Evolutionary conservation across 306 rosid genomes (phyloP), one percentile per base, ranked within the genome.

Genomic region (Trichosanthes truncata): DNA sequence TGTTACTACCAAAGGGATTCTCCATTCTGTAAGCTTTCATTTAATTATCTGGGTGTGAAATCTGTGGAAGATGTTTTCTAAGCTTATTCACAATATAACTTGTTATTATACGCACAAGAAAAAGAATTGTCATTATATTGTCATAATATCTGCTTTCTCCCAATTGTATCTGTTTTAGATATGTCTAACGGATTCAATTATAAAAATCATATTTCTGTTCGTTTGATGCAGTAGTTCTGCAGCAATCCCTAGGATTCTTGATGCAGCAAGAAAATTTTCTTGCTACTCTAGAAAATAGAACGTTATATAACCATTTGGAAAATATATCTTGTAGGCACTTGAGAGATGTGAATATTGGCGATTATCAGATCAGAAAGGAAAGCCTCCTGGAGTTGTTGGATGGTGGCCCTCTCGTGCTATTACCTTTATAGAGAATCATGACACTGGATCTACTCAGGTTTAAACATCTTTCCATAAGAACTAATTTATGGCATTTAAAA

Each of bases 391-490:
- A 53, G 99, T 96, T 71, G 84, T 93, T 79, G 98, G 99, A 79
- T 96, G 98, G 99, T 96, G 99, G 99, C 96, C 98, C 49, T 96
- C 99, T 80, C 99, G 99, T 56, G 99, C 99, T 69, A 89, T 96
- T 84, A 96, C 97, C 74, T 93, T 96, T 80, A 93, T 96, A 77
- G 99, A 96, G 89, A 93, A 96, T 82, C 99, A 96, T 38, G 99
- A 96, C 85, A 96, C 99, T 76, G 98, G 98, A 77, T 96, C 99
- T 48, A 96, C 99, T 79, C 99, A 96, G 99, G 99, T 96, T 84
- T 76, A 82, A 51, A 73, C 72, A 31, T 52, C 78, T 48, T 79
- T 80, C 55, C 29, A 38, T 76, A 20, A 11, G 48, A 48, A 78
- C 29, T 31, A 73, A 43, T 12, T 43, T 23, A 40, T 14, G 74